Conservation (phyloP, 371 early-diverging fungal species). For the Syncephalastrum monosporum region DNA sequence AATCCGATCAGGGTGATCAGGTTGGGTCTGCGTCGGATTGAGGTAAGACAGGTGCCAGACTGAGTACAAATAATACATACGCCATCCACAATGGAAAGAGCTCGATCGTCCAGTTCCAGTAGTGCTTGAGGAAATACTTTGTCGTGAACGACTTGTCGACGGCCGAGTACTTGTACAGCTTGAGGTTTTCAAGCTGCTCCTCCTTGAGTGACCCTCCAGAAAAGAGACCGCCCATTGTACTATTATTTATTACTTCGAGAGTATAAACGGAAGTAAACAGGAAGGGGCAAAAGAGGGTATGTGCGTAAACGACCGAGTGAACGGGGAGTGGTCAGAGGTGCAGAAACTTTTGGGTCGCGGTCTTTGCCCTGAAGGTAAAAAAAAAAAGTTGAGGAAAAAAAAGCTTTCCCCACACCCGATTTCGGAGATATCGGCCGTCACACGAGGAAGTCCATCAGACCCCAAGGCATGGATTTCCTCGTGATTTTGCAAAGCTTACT, state of each 20-base stretch:
- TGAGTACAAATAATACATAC: conserved; percentile 50
- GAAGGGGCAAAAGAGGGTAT: background rate
- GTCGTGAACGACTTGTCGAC: conserved; percentile 85
- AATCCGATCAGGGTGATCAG: conserved; percentile 95
- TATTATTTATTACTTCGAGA: background rate
- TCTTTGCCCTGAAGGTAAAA: conserved; percentile 4
- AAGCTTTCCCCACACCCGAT: conserved; percentile 1
- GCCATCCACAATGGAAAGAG: conserved; percentile 93
- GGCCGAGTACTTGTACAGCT: conserved; percentile 79
- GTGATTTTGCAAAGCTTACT: conserved; percentile 3
- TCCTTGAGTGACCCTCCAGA: conserved; percentile 50
- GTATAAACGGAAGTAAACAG: background rate
- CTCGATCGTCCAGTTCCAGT: conserved; percentile 88
- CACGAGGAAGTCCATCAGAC: conserved; percentile 6
- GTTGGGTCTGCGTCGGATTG: conserved; percentile 76
- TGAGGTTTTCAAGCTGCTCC: conserved; percentile 72
- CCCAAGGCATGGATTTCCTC: too few relatives aligned
- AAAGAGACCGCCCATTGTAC: conserved; percentile 3
- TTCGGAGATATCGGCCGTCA: conserved; percentile 3
- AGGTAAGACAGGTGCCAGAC: background rate
- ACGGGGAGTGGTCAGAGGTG: too few relatives aligned
- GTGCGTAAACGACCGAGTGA: background rate
- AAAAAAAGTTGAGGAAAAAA: background rate
- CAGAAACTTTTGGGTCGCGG: too few relatives aligned
- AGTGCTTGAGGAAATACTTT: conserved; percentile 79